Evolutionary conservation across 2,329 filamentous ascomycete genomes (phyloP).

Genomic region (Ophiobolus disseminans): DNA sequence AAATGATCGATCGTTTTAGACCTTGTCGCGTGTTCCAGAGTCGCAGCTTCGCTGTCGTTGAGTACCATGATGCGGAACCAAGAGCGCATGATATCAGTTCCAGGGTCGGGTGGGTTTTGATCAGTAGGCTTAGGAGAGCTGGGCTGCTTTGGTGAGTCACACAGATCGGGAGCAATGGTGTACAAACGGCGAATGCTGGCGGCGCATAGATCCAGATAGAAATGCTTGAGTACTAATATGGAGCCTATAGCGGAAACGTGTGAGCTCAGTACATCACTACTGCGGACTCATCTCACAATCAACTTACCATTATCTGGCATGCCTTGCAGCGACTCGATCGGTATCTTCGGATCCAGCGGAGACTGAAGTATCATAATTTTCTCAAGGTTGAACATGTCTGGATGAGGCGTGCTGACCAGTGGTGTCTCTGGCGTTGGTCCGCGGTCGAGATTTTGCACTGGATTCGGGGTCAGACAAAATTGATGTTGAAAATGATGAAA

Average conservation of each 20-base stretch:
- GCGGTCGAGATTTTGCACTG: constrained; percentile 30
- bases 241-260: not conserved
- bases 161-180: constrained; percentile 32
- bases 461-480: not conserved
- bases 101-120: constrained; percentile 16
- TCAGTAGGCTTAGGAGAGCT: constrained; percentile 9
- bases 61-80: constrained; percentile 43
- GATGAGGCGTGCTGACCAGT: constrained; percentile 14
- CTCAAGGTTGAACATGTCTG: constrained; percentile 14
- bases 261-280: not conserved
- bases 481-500: constrained; percentile 4
- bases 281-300: not conserved
- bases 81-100: constrained; percentile 31
- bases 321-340: constrained; percentile 23
- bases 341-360: constrained; percentile 29
- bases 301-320: constrained; percentile 31
- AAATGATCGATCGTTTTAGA: constrained; percentile 33
- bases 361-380: constrained; percentile 34
- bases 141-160: constrained; percentile 9
- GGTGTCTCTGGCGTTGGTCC: constrained; percentile 25
- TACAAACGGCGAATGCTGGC: constrained; percentile 31
- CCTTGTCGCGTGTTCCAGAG: constrained; percentile 30
- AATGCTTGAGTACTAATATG: constrained; percentile 37
- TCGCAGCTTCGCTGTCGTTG: constrained; percentile 35
- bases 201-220: constrained; percentile 32